These are phyloP conservation scores for Macrocybe gigantea DNA, from an alignment of 768 basidiomycete genomes.

Conservation along the genomic window DNA sequence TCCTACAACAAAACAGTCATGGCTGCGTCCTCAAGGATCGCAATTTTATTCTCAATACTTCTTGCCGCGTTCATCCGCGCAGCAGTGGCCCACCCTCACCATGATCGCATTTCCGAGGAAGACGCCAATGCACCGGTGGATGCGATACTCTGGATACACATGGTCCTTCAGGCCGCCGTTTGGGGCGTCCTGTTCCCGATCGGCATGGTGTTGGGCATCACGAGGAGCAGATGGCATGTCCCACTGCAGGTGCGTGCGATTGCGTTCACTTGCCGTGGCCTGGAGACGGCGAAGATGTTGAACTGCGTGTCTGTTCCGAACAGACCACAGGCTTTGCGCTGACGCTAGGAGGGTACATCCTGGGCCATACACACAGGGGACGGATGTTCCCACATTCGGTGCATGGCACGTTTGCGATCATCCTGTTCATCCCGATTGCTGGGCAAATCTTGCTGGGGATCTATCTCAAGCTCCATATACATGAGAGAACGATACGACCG, in stretches of 20 bases:
- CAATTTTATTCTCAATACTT: slow-evolving; percentile 8
- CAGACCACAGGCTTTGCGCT: slow-evolving; percentile 65
- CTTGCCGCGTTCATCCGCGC: slow-evolving; percentile 3
- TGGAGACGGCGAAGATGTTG: background rate
- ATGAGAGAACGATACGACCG: slow-evolving; percentile 69
- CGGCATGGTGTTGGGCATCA: slow-evolving; percentile 72
- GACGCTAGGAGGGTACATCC: slow-evolving; percentile 66
- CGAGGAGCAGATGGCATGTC: slow-evolving; percentile 87
- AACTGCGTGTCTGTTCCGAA: background rate
- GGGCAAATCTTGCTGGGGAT: slow-evolving; percentile 70
- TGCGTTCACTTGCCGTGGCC: background rate
- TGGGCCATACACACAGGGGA: slow-evolving; percentile 86
- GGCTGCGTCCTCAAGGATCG: background rate
- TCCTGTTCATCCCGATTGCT: slow-evolving; percentile 60
- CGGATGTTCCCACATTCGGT: slow-evolving; percentile 68
- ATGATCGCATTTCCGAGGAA: slow-evolving; percentile 61
- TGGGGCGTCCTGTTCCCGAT: slow-evolving; percentile 89
- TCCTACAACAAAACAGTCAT: no score
- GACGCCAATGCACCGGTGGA: slow-evolving; percentile 65
- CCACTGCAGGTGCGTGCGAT: slow-evolving; percentile 65
- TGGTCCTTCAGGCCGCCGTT: slow-evolving; percentile 65
- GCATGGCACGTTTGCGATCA: slow-evolving; percentile 64
- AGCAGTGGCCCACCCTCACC: slow-evolving; percentile 53
- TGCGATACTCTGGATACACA: slow-evolving; percentile 77
- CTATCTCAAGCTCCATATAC: slow-evolving; percentile 89